Base-by-base conservation (phyloP, 768 basidiomycete genomes). In the Trametes coccinea region DNA sequence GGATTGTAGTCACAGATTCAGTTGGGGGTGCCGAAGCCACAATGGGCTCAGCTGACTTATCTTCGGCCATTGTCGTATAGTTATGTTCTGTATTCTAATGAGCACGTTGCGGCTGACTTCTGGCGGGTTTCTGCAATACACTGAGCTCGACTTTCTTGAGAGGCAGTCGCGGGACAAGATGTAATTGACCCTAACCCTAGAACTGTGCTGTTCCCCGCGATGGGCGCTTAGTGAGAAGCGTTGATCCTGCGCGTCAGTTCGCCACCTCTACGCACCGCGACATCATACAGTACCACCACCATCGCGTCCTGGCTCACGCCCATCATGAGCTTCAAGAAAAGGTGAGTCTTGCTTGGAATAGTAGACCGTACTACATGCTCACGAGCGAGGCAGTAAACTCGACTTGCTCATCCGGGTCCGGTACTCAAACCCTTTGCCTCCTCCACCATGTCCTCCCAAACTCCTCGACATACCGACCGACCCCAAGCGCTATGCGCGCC, bases 361-460 rank as follows among this genome's bases (percentile, higher is more conserved):
- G 2, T 40, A 1, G 31, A 17, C 17, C 5, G n/a, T 16, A 3
- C 31, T 3, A 8, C 5, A 7, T 37, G 41, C 40, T 50, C 2
- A 65, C 30, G 8, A 0, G 14, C 14, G 14, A 27, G 31, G 14
- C 79, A 80, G 85, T 67, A 95, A 94, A 76, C 82, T 95, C 52
- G 95, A 98, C 74, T 85, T 99, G 30, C 81, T 98, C 55, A 92
- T 96, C 52, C 88, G 93, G 56, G 94, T 96, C 37, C 89, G 96
- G 11, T 98, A 95, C 74, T 84, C 88, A 43, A 97, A 98, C 75
- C 95, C 95, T 2, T 84, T 99, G 2, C 96, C 96, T 2, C 81
- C 94, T 11, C 97, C 97, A 33, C 94, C 97, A 80, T 98, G 92
- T 80, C 97, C 97, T 5, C 96, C 97, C 30, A 96, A 97, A 76